Evolutionary conservation across 495 filamentous ascomycete species (phyloP).

Genomic region (Hamigera avellanea): DNA sequence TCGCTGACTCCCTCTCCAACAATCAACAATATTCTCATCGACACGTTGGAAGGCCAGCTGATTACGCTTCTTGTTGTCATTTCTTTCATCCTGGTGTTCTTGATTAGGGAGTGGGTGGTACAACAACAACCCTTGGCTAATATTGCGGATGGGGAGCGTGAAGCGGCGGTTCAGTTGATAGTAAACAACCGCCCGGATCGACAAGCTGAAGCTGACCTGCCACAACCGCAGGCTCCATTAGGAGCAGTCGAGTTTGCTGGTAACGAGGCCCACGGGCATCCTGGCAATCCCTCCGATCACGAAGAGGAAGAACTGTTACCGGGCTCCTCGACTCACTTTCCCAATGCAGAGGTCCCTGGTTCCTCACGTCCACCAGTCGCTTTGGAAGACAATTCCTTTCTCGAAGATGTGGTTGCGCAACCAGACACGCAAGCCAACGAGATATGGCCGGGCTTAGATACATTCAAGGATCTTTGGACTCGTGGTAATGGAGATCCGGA

Average conservation of each 20-base stretch:
- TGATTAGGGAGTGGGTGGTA: conserved; percentile 96
- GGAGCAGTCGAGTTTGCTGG: conserved; percentile 11
- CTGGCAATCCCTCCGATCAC: neutral
- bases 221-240: conserved; percentile 3
- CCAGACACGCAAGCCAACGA: conserved; percentile 2
- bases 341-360: too few relatives aligned
- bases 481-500: conserved; percentile 46
- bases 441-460: conserved; percentile 24
- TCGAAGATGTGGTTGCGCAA: too few relatives aligned
- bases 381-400: too few relatives aligned
- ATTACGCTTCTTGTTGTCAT: conserved; percentile 85
- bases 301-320: too few relatives aligned
- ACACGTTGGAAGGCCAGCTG: conserved; percentile 81
- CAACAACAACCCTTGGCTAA: conserved; percentile 82
- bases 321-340: too few relatives aligned
- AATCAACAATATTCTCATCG: conserved; percentile 70
- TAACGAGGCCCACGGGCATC: conserved; percentile 1
- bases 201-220: conserved; percentile 6
- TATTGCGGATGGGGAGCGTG: conserved; percentile 40
- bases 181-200: conserved; percentile 24
- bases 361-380: too few relatives aligned
- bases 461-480: conserved; percentile 39
- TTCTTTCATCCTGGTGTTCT: conserved; percentile 86
- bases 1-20: conserved; percentile 59
- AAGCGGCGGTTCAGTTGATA: conserved; percentile 28